Base-by-base conservation (phyloP, 805 yeast genomes). In the Candida sakaeoensis region DNA sequence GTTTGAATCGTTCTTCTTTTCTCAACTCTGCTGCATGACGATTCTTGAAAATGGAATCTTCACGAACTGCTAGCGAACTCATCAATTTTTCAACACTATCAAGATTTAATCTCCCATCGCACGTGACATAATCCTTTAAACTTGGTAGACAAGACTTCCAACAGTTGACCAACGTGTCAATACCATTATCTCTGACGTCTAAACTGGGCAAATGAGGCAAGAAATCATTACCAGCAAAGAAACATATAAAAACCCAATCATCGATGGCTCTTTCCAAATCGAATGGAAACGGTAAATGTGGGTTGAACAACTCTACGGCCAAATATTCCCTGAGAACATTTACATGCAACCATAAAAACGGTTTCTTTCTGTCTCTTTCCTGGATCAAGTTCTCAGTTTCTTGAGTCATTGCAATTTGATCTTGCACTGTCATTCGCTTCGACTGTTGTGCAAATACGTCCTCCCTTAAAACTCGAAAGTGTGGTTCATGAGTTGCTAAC, bases 201-300 rank as follows among this genome's bases (percentile, higher is more conserved):
- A 93, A 73, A 22, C 95, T 81, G 3, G 99, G 98, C 50, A 93
- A 68, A 63, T 91, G 98, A 1, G 99, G 99, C 53, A 93, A 68
- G 73, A 93, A 93, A 78, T 93, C 99, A 58, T 93, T 93, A 62
- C 99, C 99, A 48, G 91, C 95, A 57, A 93, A 93, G 69, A 93
- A 93, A 74, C 98, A 91, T 90, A 93, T 84, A 51, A 93, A 93
- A 12, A 93, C 88, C 99, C 99, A 93, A 63, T 93, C 99, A 58
- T 93, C 99, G 45, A 93, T 82, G 2, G 98, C 97, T 43, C 99
- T 73, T 64, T 93, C 99, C 39, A 90, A 61, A 57, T 93, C 97
- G 63, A 83, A 89, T 15, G 79, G 74, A 54, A 85, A 82, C 2
- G 87, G 75, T 14, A 83, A 55, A 28, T 81, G 72, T 3, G 89